phyloP scores from a whole-genome alignment of 106 monocot genomes.

The Gastrodia elata region DNA sequence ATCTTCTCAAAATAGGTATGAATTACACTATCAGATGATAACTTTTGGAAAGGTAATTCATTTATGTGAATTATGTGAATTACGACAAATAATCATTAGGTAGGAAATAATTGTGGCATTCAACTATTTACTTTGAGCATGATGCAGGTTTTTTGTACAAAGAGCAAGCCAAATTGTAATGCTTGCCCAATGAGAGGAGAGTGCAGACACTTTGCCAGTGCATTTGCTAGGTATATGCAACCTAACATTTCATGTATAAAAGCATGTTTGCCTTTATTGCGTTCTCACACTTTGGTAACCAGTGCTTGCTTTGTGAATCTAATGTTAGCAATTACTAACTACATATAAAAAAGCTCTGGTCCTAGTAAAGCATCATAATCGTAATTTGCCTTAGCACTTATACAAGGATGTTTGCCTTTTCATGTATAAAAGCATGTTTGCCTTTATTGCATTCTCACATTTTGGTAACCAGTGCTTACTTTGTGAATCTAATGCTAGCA shows the following conservation, averaged over 20 bases:
- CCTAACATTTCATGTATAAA: not conserved
- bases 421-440: not conserved
- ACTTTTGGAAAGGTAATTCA: slow-evolving; percentile 69
- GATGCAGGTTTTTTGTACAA: slow-evolving; percentile 73
- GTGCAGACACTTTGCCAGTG: slow-evolving; percentile 79
- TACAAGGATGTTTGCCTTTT: not conserved
- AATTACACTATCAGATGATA: slow-evolving; percentile 75
- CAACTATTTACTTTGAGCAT: not conserved
- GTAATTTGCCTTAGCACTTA: not conserved
- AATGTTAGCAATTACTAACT: not conserved
- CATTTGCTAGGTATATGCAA: slow-evolving; percentile 52
- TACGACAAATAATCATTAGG: not conserved
- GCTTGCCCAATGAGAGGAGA: slow-evolving; percentile 77
- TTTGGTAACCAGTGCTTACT: not conserved
- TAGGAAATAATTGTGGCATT: not conserved
- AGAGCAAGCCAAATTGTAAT: slow-evolving; percentile 79
- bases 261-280: not conserved
- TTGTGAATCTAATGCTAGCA: not conserved
- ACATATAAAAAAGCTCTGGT: not conserved
- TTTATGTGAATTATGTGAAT: not conserved
- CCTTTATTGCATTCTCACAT: not conserved
- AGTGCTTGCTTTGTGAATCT: not conserved
- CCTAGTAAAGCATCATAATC: not conserved
- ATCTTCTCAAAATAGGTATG: slow-evolving; percentile 35
- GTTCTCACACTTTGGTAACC: not conserved